Base-by-base conservation (phyloP, 345 rosid species). In the Viola odorata region DNA sequence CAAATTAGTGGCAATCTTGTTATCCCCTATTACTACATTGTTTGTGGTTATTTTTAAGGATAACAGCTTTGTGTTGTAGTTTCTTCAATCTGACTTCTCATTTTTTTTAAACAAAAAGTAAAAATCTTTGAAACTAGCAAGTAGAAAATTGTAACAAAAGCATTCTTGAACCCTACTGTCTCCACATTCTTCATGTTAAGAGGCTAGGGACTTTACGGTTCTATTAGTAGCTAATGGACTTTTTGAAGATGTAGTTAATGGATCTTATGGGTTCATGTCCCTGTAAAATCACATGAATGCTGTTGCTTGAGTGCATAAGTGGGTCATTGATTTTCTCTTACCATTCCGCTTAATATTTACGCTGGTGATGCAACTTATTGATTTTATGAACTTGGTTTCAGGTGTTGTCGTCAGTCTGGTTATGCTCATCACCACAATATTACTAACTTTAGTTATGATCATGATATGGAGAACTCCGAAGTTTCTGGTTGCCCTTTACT, bases 321-420 rank as follows among this genome's bases (percentile, higher is more conserved):
- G 52, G 62, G 6, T 17, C 39, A n/a, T 50, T 6, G 10, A n/a
- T 50, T 50, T 49, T n/a, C 12, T 8, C 15, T 37, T 14, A 12
- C 8, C 6, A 23, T 2, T 12, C 10, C 9, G 40, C 17, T 45
- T 60, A 37, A 5, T 50, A 39, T 55, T 37, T 50, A 3, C 32
- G 8, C 13, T 40, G 6, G 9, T 39, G 8, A 37, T 12, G 5
- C 41, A 40, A 40, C 57, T 12, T 38, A 6, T 55, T 45, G 61
- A 62, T 53, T 8, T 36, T 15, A 38, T 11, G n/a, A 17, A 61
- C 42, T 55, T 53, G 12, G 42, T 70, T 79, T 60, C 78, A 86
- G 94, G 96, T 53, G 90, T 88, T 4, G 95, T 88, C 12, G 96
- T 91, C 53, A 86, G 88, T 61, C 79, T 86, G 3, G 96, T 89